A percentile compares a stretch with the other conserved stretches of the same genome.
Conservation (phyloP, 768 basidiomycete genomes). For the Phaeotremella fagi region DNA sequence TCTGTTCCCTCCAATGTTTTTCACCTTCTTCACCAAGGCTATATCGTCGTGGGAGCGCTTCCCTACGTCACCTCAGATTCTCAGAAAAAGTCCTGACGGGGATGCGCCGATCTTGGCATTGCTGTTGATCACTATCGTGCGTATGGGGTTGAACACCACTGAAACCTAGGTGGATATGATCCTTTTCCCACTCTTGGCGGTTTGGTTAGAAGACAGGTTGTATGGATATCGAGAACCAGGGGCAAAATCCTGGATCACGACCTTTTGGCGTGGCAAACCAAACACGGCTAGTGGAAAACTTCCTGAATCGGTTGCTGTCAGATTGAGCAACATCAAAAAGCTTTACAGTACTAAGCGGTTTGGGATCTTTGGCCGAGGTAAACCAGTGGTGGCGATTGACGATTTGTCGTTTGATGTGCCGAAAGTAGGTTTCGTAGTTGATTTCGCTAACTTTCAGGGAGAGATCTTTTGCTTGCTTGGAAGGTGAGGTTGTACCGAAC, state of each 20-base stretch:
- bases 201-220: constrained; percentile 57
- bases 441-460: constrained; percentile 24
- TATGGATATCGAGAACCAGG: constrained; percentile 55
- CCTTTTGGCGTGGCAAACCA: neutral
- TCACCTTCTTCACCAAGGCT: constrained; percentile 64
- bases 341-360: constrained; percentile 15
- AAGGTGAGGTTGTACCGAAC: constrained; percentile 59
- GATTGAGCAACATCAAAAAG: constrained; percentile 18
- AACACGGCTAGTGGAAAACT: neutral
- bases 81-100: constrained; percentile 60
- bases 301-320: constrained; percentile 13
- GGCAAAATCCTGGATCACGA: constrained; percentile 2
- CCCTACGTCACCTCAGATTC: constrained; percentile 55
- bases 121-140: constrained; percentile 62
- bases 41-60: constrained; percentile 66
- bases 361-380: constrained; percentile 19
- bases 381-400: constrained; percentile 58
- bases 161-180: constrained; percentile 64
- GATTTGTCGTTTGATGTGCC: constrained; percentile 68
- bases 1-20: constrained; percentile 71
- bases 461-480: constrained; percentile 76
- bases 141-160: constrained; percentile 29
- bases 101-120: constrained; percentile 57
- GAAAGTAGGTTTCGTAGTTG: constrained; percentile 46
- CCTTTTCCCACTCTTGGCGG: constrained; percentile 66